Percentiles rank a stretch among this genome's conserved stretches.
Conservation (phyloP, 148 eudicot genomes). For the Cornus suecica region DNA sequence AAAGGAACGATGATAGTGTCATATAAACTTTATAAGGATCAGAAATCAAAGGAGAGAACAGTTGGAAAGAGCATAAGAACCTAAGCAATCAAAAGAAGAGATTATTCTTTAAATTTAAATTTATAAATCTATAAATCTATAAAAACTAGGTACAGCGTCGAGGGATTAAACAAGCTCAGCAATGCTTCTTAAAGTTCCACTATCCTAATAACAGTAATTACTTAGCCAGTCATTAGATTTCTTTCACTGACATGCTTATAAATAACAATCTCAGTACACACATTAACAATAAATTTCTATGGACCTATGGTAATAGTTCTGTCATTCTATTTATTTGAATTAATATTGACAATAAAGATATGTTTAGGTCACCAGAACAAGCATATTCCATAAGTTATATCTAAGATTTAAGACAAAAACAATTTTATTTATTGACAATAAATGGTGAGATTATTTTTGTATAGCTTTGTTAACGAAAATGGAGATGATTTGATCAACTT, state of each 20-base stretch:
- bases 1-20: not conserved
- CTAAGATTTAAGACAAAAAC: too few species aligned
- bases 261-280: not conserved
- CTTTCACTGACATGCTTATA: not conserved
- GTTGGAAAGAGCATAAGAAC: not conserved
- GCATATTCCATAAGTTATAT: too few species aligned
- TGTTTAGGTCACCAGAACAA: too few species aligned
- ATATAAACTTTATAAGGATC: not conserved
- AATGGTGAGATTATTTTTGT: too few species aligned
- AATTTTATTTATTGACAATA: too few species aligned
- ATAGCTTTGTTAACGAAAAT: too few species aligned
- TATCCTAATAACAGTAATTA: not conserved
- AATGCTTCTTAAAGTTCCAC: conserved; percentile 12
- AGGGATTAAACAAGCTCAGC: conserved; percentile 29
- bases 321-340: not conserved
- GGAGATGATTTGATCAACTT: too few species aligned
- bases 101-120: conserved; percentile 48
- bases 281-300: not conserved
- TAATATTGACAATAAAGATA: too few species aligned
- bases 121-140: too few species aligned
- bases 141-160: too few species aligned
- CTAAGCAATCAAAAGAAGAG: conserved; percentile 33
- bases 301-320: not conserved
- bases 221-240: not conserved
- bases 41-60: not conserved